These are phyloP conservation scores for Corylus avellana DNA, from an alignment of 306 rosid genomes.

Conservation along the genomic window DNA sequence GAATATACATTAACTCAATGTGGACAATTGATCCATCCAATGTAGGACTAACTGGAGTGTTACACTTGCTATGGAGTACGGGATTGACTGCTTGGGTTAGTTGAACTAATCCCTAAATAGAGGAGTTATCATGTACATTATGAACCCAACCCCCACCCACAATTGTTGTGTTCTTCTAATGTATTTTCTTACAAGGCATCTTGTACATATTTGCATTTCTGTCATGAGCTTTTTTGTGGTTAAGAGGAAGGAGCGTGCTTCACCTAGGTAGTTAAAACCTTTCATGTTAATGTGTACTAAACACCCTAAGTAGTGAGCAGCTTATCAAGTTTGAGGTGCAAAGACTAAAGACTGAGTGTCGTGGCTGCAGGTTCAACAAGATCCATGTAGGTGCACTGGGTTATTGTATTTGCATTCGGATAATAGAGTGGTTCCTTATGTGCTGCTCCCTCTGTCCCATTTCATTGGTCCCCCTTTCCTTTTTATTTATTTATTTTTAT, in stretches of 20 bases:
- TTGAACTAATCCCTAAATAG: neutral
- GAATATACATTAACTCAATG: too few relatives aligned
- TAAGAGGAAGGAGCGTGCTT: neutral
- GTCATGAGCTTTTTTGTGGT: neutral
- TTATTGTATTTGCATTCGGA: neutral
- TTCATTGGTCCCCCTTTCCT: neutral
- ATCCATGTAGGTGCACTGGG: neutral
- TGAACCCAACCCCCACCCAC: too few relatives aligned
- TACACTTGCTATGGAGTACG: neutral
- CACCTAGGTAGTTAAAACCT: neutral
- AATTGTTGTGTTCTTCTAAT: too few relatives aligned
- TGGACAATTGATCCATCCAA: too few relatives aligned
- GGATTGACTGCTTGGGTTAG: neutral
- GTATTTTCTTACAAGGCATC: neutral
- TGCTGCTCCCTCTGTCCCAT: neutral
- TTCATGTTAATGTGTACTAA: neutral
- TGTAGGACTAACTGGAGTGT: too few relatives aligned
- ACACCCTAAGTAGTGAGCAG: neutral
- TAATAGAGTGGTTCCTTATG: neutral
- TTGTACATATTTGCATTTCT: neutral
- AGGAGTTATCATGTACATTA: too few relatives aligned
- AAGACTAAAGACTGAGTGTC: neutral
- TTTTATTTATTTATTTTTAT: neutral
- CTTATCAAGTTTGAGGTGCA: constrained; percentile 10
- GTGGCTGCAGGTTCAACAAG: neutral